Conservation (phyloP, 495 filamentous ascomycete genomes). For the Podospora didyma region DNA sequence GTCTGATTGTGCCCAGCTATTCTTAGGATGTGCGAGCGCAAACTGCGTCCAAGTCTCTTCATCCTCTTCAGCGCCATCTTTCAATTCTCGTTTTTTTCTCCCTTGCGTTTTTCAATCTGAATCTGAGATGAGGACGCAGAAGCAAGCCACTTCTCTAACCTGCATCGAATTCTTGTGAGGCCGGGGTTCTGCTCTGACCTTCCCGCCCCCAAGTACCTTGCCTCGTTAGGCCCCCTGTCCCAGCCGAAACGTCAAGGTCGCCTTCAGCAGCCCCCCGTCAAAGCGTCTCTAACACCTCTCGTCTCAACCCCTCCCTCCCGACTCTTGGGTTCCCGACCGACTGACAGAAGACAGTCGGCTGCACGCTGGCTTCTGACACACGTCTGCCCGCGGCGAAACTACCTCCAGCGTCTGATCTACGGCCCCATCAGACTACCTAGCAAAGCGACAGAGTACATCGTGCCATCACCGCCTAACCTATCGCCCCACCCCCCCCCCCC, state of each 20-base stretch:
- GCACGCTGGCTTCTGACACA: constrained; percentile 34
- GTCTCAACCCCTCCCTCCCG: constrained; percentile 38
- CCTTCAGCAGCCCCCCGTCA: constrained; percentile 27
- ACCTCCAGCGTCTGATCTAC: constrained; percentile 32
- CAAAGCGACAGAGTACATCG: constrained; percentile 1
- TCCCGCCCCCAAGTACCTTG: neutral
- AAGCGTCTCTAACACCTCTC: constrained; percentile 39
- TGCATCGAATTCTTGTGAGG: too few relatives aligned
- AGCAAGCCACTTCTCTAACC: too few relatives aligned
- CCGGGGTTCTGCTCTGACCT: too few relatives aligned
- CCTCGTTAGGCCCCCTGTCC: constrained; percentile 29
- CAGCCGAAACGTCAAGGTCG: constrained; percentile 35
- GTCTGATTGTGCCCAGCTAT: neutral
- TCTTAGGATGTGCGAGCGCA: neutral
- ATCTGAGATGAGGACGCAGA: too few relatives aligned
- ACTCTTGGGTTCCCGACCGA: constrained; percentile 21
- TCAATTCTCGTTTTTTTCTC: neutral
- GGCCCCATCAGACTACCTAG: constrained; percentile 2
- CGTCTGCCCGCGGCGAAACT: constrained; percentile 35
- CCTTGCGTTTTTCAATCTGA: too few relatives aligned
- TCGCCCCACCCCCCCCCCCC: neutral
- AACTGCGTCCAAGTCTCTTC: neutral
- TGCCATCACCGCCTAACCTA: neutral
- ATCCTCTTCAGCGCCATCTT: neutral
- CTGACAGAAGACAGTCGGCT: constrained; percentile 28